Evolutionary conservation across 441 rosid species (phyloP), one percentile per base, ranked within the genome.

Genomic region (Flueggea neowawraea): DNA sequence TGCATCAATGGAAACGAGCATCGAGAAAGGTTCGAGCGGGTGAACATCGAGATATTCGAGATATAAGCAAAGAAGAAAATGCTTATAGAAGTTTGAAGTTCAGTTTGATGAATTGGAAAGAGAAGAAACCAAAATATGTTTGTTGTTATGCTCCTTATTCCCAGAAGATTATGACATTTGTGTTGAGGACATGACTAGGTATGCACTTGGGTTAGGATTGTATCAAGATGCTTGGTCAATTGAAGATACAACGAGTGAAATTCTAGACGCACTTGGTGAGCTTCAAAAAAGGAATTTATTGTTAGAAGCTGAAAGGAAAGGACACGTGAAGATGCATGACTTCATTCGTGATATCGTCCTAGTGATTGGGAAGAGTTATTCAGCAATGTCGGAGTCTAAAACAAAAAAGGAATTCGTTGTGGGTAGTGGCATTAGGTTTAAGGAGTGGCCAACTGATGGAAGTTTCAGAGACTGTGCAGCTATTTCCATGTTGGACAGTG

Each of bases 281-380:
- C 67, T 76, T 12, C 68, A 56, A 59, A 62, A 12, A n/a, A 65
- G 58, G 4, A n/a, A 31, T 57, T 31, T 72, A 51, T 48, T 76
- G 48, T 9, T 72, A 22, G 71, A 60, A 28, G 48, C 36, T 36
- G 31, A n/a, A 36, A 9, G 31, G n/a, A 16, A 62, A 58, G 59
- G 57, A 53, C 14, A 31, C 16, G 67, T 65, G 8, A 75, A 58
- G 47, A 72, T 76, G 71, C 73, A 68, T 58, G 71, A 65, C n/a
- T 6, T 68, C 22, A 71, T 71, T 62, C 76, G 55, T 36, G 69
- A 72, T 32, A 50, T 59, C 14, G 68, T 64, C 52, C 11, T 69
- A 0, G 28, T 52, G 69, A 57, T 75, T 16, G 67, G 67, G 53
- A 44, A 28, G 55, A 63, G 39, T n/a, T 41, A 62, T 44, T 13